Evolutionary conservation across 2,329 filamentous ascomycete species (phyloP).

Genomic region (Hymenoscyphus albidus): DNA sequence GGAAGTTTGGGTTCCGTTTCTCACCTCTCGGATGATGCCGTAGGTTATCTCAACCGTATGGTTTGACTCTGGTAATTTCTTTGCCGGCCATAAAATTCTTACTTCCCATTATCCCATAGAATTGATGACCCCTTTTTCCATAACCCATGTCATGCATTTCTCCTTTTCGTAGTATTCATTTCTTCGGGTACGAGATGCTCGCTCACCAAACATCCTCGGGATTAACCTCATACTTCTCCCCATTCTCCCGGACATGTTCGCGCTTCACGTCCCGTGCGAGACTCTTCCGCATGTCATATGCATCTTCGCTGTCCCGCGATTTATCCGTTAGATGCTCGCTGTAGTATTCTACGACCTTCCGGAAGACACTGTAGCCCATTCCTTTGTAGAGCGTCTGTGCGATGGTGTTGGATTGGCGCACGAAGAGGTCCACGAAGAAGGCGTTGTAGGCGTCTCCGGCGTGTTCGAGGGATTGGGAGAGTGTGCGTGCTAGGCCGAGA

Average conservation of each 20-base stretch:
- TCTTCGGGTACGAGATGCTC: too few relatives aligned
- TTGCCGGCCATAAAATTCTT: background rate
- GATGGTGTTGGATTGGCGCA: slow-evolving; percentile 80
- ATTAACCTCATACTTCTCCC: slow-evolving; percentile 71
- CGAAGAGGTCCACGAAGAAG: slow-evolving; percentile 96
- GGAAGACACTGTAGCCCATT: slow-evolving; percentile 88
- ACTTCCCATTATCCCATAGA: background rate
- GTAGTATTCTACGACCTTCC: slow-evolving; percentile 88
- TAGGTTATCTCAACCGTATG: background rate
- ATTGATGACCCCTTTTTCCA: background rate
- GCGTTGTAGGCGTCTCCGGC: slow-evolving; percentile 76
- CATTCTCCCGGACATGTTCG: slow-evolving; percentile 75
- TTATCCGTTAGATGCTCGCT: slow-evolving; percentile 71
- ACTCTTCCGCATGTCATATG: slow-evolving; percentile 94
- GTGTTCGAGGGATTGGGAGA: slow-evolving; percentile 78
- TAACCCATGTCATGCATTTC: background rate
- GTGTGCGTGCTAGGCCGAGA: slow-evolving; percentile 78
- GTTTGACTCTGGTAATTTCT: background rate
- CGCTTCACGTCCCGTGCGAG: slow-evolving; percentile 73
- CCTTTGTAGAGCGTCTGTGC: slow-evolving; percentile 86
- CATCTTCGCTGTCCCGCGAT: slow-evolving; percentile 82
- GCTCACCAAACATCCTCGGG: slow-evolving; percentile 80
- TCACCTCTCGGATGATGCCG: background rate
- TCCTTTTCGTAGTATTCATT: background rate
- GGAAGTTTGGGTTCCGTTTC: background rate